These are phyloP conservation scores for Mycena polygramma DNA, from an alignment of 768 basidiomycete genomes.

Conservation along the genomic window DNA sequence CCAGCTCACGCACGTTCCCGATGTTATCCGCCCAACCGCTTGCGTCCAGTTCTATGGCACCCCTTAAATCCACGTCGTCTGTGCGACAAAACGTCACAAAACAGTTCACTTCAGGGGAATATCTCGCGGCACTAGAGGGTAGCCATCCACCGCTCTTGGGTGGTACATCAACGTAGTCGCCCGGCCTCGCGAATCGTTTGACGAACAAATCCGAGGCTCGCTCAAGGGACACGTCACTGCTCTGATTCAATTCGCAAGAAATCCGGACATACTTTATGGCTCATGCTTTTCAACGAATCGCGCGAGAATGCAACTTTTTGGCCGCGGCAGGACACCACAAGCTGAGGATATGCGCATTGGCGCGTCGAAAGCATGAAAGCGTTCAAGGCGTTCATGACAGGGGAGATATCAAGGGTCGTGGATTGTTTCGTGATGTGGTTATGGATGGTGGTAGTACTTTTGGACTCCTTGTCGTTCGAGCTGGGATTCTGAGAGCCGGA, in stretches of 20 bases:
- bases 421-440: constrained; percentile 18
- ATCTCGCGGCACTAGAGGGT: background rate
- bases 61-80: background rate
- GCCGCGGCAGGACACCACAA: constrained; percentile 24
- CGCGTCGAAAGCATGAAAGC: constrained; percentile 24
- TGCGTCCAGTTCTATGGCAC: constrained; percentile 2
- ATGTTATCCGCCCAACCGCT: constrained; percentile 25
- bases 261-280: background rate
- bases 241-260: too few relatives aligned
- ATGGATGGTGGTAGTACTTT: constrained; percentile 7
- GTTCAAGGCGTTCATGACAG: constrained; percentile 9
- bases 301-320: constrained; percentile 22
- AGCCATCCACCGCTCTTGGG: constrained; percentile 16
- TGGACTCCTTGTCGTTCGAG: background rate
- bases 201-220: constrained; percentile 19
- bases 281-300: background rate
- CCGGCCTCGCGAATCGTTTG: constrained; percentile 14
- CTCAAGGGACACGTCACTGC: background rate
- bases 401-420: constrained; percentile 10
- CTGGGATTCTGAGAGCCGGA: background rate
- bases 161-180: constrained; percentile 10
- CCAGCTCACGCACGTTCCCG: constrained; percentile 22
- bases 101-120: constrained; percentile 3
- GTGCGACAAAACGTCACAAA: constrained; percentile 26
- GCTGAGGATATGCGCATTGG: constrained; percentile 28